Conservation (phyloP, 2,329 filamentous ascomycete species). For the Penicillium crustosum region DNA sequence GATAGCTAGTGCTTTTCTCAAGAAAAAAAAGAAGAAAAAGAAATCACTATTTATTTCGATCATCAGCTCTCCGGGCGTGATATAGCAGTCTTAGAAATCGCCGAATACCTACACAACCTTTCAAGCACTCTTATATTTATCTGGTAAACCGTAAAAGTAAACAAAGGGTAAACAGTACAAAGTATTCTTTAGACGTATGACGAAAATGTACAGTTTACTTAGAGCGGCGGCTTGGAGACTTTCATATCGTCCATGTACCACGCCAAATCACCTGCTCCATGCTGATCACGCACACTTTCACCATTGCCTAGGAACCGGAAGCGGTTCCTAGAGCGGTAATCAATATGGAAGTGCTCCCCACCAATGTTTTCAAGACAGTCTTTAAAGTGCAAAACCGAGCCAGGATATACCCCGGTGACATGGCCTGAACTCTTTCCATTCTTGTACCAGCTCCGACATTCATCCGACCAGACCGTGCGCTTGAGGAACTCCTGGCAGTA, state of each 20-base stretch:
- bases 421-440: constrained; percentile 19
- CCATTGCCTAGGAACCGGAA: constrained; percentile 24
- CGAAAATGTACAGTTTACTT: background rate
- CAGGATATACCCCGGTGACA: background rate
- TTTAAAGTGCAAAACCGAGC: background rate
- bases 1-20: background rate
- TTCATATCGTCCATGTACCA: background rate
- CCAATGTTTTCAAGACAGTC: constrained; percentile 17
- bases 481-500: constrained; percentile 36
- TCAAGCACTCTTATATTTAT: background rate
- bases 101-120: background rate
- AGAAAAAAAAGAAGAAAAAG: background rate
- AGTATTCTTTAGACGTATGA: background rate
- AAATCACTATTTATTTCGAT: background rate
- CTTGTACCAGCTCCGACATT: constrained; percentile 35
- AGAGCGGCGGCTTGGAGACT: background rate
- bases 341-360: constrained; percentile 24
- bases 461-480: constrained; percentile 30
- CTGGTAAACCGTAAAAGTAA: background rate
- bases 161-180: background rate
- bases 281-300: background rate
- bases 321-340: constrained; percentile 18
- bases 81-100: too few species aligned
- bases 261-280: background rate
- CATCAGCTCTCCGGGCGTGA: background rate